Conservation (phyloP, 257 asterid species). For the Ilex asprella region DNA sequence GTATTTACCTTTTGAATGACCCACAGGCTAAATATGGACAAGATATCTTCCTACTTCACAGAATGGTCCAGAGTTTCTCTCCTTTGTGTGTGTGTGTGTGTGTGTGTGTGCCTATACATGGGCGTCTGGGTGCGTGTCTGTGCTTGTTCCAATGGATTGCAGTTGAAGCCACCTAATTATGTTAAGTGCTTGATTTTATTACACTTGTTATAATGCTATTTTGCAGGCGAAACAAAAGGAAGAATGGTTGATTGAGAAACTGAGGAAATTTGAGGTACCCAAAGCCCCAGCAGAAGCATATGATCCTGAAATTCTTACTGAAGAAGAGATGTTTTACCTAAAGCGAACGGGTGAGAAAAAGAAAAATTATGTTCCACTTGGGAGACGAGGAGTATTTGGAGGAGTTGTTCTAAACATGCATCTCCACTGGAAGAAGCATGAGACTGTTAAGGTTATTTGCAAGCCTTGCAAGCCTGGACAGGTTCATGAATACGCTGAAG, state of each 20-base stretch:
- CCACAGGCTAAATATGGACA: too few species aligned
- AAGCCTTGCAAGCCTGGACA: slow-evolving; percentile 93
- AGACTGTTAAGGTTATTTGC: slow-evolving; percentile 83
- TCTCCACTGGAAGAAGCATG: slow-evolving; percentile 96
- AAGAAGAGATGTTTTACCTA: slow-evolving; percentile 84
- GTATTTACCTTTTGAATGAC: too few species aligned
- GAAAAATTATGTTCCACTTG: slow-evolving; percentile 81
- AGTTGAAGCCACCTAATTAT: too few species aligned
- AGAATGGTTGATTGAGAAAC: slow-evolving; percentile 88
- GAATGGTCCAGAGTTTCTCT: too few species aligned
- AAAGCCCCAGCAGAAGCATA: slow-evolving; percentile 60
- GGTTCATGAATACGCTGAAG: slow-evolving; percentile 70
- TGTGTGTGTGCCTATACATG: too few species aligned
- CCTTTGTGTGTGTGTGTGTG: too few species aligned
- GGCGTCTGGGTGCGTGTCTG: too few species aligned
- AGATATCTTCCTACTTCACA: too few species aligned
- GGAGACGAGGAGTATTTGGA: slow-evolving; percentile 96
- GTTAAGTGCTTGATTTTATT: background rate
- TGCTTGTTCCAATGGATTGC: too few species aligned
- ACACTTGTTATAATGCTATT: background rate
- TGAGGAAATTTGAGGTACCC: slow-evolving; percentile 68
- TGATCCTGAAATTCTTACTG: slow-evolving; percentile 93
- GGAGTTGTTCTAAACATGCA: slow-evolving; percentile 98
- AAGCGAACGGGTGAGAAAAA: slow-evolving; percentile 92
- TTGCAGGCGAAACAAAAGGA: slow-evolving; percentile 87